phyloP scores from a whole-genome alignment of 305 asterid genomes.

The Solanum hybrid region DNA sequence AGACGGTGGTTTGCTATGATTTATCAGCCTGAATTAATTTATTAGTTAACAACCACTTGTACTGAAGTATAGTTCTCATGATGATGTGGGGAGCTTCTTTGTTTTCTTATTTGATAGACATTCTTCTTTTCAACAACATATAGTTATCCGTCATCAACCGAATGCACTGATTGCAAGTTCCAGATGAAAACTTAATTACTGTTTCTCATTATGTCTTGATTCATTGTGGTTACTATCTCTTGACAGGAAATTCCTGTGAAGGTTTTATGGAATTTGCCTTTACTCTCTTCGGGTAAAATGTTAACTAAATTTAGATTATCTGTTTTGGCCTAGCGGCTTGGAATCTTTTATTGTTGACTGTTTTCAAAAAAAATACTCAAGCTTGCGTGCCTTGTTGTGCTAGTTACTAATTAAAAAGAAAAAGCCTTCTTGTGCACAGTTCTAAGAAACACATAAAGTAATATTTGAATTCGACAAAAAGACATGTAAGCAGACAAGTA shows the following conservation, averaged over 20 bases:
- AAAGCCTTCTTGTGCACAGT: neutral
- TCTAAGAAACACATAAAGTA: neutral
- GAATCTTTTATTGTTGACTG: neutral
- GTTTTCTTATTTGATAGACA: neutral
- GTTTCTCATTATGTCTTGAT: neutral
- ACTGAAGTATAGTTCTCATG: neutral
- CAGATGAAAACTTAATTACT: neutral
- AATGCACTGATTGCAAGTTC: neutral
- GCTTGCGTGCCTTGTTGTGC: neutral
- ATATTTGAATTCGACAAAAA: neutral
- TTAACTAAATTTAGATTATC: neutral
- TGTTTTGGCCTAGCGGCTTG: neutral
- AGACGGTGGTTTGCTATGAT: neutral
- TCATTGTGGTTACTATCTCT: neutral
- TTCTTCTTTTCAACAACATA: neutral
- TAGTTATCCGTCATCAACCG: neutral
- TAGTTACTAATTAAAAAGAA: neutral
- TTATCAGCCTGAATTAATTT: neutral
- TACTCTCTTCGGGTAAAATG: neutral
- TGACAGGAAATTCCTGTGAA: neutral
- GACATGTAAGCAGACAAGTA: neutral
- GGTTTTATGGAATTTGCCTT: neutral
- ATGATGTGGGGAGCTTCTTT: neutral
- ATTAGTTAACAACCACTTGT: neutral
- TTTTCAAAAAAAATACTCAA: neutral